These are phyloP conservation scores for Kewa caespitosa DNA, from an alignment of 179 eudicot species.

Conservation along the genomic window DNA sequence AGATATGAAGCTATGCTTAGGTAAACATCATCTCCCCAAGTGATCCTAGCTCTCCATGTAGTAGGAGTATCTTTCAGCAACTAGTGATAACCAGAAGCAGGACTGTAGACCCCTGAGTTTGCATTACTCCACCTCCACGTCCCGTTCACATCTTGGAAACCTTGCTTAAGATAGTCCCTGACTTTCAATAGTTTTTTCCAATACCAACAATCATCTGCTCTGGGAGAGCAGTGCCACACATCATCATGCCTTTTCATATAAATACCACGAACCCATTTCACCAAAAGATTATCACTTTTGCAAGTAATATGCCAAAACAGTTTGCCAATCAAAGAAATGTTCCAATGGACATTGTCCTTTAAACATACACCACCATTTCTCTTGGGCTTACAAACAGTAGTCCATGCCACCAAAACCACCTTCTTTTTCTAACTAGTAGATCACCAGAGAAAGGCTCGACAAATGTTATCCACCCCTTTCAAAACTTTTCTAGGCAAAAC, in stretches of 20 bases:
- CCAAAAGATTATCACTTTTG: background rate
- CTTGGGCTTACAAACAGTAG: background rate
- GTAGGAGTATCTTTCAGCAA: no score
- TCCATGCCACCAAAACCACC: background rate
- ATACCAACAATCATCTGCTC: no score
- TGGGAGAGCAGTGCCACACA: no score
- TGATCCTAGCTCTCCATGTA: no score
- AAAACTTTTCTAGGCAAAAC: background rate
- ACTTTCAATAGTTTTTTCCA: no score
- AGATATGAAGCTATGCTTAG: no score
- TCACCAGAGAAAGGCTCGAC: background rate
- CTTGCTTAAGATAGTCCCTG: no score
- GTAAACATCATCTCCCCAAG: no score
- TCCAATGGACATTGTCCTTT: background rate
- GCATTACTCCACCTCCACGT: no score
- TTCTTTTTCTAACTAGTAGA: background rate
- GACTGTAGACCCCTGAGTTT: no score
- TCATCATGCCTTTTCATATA: background rate
- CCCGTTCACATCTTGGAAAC: no score
- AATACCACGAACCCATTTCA: background rate
- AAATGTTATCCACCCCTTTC: background rate
- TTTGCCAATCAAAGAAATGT: background rate
- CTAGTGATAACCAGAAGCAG: no score
- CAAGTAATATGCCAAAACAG: background rate
- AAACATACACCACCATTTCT: background rate